phyloP scores from a whole-genome alignment of 495 filamentous ascomycete species.

The Mycothermus thermophilus region DNA sequence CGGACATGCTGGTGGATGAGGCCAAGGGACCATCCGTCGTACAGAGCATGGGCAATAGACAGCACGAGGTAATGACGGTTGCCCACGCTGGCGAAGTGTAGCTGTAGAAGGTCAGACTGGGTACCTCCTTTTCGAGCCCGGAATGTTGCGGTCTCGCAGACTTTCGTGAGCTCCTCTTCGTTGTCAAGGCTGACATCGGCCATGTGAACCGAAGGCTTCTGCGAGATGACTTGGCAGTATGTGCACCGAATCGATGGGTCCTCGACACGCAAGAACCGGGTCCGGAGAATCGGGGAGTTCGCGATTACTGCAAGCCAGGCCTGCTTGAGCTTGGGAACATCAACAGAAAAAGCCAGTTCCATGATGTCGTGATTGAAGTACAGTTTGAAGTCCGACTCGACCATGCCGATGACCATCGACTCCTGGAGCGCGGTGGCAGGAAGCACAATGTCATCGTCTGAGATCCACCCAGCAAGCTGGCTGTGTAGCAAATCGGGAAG shows the following conservation, averaged over 20 bases:
- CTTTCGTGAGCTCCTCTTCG: conserved; percentile 10
- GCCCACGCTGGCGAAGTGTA: conserved; percentile 23
- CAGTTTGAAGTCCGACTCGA: conserved; percentile 45
- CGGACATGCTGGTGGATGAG: conserved; percentile 54
- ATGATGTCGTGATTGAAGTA: conserved; percentile 75
- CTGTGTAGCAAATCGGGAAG: too few relatives aligned
- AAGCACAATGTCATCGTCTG: conserved; percentile 51
- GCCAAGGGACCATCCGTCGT: conserved; percentile 61
- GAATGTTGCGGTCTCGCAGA: conserved; percentile 18
- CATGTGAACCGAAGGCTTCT: conserved; percentile 7
- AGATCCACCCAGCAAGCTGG: conserved; percentile 55
- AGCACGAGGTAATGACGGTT: conserved; percentile 40
- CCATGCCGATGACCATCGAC: conserved; percentile 64
- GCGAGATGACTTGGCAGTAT: conserved; percentile 53
- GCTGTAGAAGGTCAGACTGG: conserved; percentile 27
- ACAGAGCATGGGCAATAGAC: conserved; percentile 66
- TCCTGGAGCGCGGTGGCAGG: conserved; percentile 67
- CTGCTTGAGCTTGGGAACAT: conserved; percentile 37
- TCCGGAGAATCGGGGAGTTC: conserved; percentile 57
- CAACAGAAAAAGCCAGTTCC: conserved; percentile 33
- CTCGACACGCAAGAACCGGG: conserved; percentile 51
- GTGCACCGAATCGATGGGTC: conserved; percentile 38
- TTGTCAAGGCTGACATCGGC: conserved; percentile 8
- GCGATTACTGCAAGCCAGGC: conserved; percentile 48
- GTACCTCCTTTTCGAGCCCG: conserved; percentile 15